Evolutionary conservation across 805 yeast genomes (phyloP).

Genomic region (Kuraishia borneana): DNA sequence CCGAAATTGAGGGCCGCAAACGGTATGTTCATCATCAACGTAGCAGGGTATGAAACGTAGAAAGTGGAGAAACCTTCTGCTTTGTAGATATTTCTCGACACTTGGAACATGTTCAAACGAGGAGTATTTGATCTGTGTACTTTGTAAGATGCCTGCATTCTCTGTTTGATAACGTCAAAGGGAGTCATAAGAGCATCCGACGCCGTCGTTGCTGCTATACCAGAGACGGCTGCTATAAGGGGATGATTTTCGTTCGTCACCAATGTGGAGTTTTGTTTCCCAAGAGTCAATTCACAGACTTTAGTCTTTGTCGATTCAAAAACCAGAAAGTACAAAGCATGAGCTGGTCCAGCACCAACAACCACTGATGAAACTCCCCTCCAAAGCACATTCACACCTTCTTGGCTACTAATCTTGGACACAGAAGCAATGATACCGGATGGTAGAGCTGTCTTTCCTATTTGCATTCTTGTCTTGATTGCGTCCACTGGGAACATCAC

Average conservation of each 20-base stretch:
- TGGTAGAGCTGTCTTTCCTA: constrained; percentile 16
- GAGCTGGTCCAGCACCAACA: constrained; percentile 99
- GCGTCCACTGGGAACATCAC: constrained; percentile 96
- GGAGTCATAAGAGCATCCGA: constrained; percentile 97
- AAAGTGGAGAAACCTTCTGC: constrained; percentile 72
- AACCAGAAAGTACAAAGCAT: constrained; percentile 92
- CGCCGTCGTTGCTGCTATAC: constrained; percentile 85
- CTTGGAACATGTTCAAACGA: constrained; percentile 5
- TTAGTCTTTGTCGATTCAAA: constrained; percentile 69
- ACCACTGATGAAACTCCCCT: constrained; percentile 88
- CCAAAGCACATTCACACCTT: constrained; percentile 86
- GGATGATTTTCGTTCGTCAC: constrained; percentile 67
- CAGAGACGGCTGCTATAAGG: constrained; percentile 74
- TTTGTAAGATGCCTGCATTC: constrained; percentile 57
- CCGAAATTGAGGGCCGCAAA: constrained; percentile 93
- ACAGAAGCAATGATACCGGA: constrained; percentile 54
- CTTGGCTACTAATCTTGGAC: constrained; percentile 68
- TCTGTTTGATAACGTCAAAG: constrained; percentile 87
- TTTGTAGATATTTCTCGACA: constrained; percentile 34
- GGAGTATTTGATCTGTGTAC: constrained; percentile 2
- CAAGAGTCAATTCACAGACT: constrained; percentile 26
- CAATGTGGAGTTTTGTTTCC: constrained; percentile 27
- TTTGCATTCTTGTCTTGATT: constrained; percentile 93
- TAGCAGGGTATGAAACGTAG: constrained; percentile 89
- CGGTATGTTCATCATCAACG: constrained; percentile 84